These are phyloP conservation scores for Solanum etuberosum DNA, from an alignment of 257 asterid genomes.

Conservation along the genomic window DNA sequence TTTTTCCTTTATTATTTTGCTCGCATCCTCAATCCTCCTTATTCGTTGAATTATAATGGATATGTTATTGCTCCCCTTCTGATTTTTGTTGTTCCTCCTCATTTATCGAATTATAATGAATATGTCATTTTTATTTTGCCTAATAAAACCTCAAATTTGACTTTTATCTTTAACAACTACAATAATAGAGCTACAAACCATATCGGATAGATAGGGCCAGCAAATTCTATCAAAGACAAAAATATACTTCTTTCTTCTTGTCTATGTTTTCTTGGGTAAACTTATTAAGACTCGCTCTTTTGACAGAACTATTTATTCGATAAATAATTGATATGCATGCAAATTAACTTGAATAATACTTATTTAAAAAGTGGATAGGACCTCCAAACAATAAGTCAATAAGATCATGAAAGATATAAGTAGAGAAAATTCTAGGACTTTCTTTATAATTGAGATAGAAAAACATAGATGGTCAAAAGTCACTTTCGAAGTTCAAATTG, in stretches of 20 bases:
- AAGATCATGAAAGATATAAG: neutral
- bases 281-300: neutral
- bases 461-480: neutral
- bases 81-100: neutral
- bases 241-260: neutral
- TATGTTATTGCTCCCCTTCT: too few relatives aligned
- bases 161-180: neutral
- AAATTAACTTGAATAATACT: neutral
- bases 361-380: neutral
- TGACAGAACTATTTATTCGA: neutral
- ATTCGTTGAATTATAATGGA: neutral
- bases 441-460: neutral
- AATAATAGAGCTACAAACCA: neutral
- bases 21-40: fast-evolving
- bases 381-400: neutral
- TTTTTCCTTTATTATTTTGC: neutral
- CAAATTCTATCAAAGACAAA: neutral
- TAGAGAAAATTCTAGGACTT: neutral
- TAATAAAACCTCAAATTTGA: neutral
- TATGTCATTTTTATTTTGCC: neutral
- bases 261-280: neutral
- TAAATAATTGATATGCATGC: neutral
- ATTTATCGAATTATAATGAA: neutral
- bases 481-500: neutral
- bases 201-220: neutral